phyloP scores from a whole-genome alignment of 225 moss, liverwort and hornwort genomes.

The Sphagnum contortum region DNA sequence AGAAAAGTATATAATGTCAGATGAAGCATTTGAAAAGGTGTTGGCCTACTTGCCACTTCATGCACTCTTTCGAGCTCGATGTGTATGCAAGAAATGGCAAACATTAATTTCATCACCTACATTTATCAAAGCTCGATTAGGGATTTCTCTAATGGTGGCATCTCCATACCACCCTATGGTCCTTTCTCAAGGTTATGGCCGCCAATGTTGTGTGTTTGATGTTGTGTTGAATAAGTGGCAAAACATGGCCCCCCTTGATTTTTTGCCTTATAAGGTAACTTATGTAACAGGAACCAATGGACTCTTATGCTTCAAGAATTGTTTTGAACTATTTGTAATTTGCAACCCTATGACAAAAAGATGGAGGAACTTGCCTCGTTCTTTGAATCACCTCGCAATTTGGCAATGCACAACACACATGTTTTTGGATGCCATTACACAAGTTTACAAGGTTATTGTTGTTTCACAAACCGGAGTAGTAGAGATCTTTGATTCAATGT shows the following conservation, averaged over 20 bases:
- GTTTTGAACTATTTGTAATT: slow-evolving; percentile 36
- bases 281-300: slow-evolving; percentile 20
- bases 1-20: slow-evolving; percentile 2
- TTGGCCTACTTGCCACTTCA: slow-evolving; percentile 5
- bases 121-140: slow-evolving; percentile 1
- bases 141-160: slow-evolving; percentile 2
- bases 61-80: not conserved
- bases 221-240: slow-evolving; percentile 27
- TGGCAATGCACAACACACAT: slow-evolving; percentile 39
- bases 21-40: slow-evolving; percentile 4
- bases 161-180: slow-evolving; percentile 29
- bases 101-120: not conserved
- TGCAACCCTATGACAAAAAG: slow-evolving; percentile 39
- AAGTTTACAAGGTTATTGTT: slow-evolving; percentile 26
- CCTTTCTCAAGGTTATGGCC: slow-evolving; percentile 31
- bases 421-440: slow-evolving; percentile 11
- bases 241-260: slow-evolving; percentile 20
- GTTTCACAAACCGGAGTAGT: slow-evolving; percentile 17
- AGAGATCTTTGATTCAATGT: slow-evolving; percentile 20
- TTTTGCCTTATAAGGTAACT: slow-evolving; percentile 40
- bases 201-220: slow-evolving; percentile 33
- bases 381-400: slow-evolving; percentile 12
- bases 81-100: slow-evolving; percentile 10
- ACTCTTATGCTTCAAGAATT: slow-evolving; percentile 26
- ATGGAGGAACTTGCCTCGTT: slow-evolving; percentile 35